A percentile compares a stretch with the other conserved stretches of the same genome.
These are phyloP conservation scores for Trichoderma pleuroti DNA, from an alignment of 2,329 filamentous ascomycete genomes.

Conservation along the genomic window DNA sequence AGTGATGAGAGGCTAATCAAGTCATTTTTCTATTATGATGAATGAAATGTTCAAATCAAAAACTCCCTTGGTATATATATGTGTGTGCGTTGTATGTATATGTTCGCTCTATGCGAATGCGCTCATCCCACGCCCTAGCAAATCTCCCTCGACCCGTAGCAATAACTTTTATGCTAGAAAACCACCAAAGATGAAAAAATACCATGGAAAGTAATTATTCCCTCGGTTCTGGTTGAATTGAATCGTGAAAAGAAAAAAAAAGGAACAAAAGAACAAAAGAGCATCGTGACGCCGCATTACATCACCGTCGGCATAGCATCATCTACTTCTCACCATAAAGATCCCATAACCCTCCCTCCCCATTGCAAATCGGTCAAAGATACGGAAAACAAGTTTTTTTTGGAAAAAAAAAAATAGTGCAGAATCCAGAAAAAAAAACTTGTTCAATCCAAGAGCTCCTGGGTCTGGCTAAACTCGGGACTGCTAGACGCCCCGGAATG, in stretches of 20 bases:
- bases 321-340: background rate
- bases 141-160: background rate
- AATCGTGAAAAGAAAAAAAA: background rate
- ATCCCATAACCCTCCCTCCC: background rate
- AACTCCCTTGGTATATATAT: conserved; percentile 12
- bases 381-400: too few species aligned
- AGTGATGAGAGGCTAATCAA: background rate
- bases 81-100: background rate
- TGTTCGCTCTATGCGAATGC: background rate
- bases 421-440: background rate
- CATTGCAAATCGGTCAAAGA: background rate
- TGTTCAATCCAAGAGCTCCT: conserved; percentile 44
- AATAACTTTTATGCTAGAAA: background rate
- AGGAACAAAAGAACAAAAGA: background rate
- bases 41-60: background rate
- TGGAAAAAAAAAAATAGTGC: background rate
- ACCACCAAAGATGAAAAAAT: background rate
- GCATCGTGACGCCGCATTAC: background rate
- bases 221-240: background rate
- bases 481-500: conserved; percentile 51
- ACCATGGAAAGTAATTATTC: background rate
- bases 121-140: too few species aligned
- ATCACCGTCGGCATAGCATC: background rate
- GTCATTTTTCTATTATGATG: background rate
- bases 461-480: conserved; percentile 42